phyloP scores from a whole-genome alignment of 2,329 filamentous ascomycete genomes.

The Sarocladium kiliense region DNA sequence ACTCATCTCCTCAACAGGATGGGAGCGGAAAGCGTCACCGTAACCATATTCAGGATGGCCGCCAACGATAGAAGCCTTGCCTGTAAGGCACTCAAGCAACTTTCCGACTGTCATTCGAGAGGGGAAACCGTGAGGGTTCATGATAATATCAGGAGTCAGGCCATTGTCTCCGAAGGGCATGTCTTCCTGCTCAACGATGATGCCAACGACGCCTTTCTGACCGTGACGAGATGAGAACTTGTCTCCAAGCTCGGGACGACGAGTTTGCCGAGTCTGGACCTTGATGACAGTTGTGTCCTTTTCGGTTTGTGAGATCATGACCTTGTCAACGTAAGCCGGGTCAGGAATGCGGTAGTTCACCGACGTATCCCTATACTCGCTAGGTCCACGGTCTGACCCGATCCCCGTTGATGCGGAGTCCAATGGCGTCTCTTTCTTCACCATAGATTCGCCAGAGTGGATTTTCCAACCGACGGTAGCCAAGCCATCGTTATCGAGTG shows the following conservation, averaged over 20 bases:
- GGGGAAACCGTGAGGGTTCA: conserved; percentile 99
- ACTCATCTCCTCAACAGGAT: conserved; percentile 85
- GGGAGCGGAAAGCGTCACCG: conserved; percentile 73
- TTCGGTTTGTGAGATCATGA: conserved; percentile 87
- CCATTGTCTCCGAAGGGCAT: conserved; percentile 92
- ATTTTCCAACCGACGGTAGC: conserved; percentile 81
- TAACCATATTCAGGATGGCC: conserved; percentile 84
- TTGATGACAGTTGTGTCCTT: conserved; percentile 84
- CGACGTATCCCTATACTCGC: conserved; percentile 61
- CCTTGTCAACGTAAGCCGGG: conserved; percentile 89
- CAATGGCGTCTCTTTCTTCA: conserved; percentile 82
- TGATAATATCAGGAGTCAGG: conserved; percentile 96
- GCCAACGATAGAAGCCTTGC: conserved; percentile 84
- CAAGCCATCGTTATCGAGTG: conserved; percentile 80
- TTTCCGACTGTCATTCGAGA: conserved; percentile 99
- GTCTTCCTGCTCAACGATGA: conserved; percentile 94
- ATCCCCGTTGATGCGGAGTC: conserved; percentile 71
- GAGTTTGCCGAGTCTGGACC: conserved; percentile 91
- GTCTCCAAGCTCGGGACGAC: conserved; percentile 90
- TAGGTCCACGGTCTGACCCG: conserved; percentile 58
- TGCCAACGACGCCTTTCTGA: conserved; percentile 95
- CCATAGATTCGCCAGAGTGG: conserved; percentile 74
- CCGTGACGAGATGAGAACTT: conserved; percentile 99
- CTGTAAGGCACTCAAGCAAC: conserved; percentile 88
- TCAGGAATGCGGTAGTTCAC: conserved; percentile 80